These are phyloP conservation scores for Globisporangium nagaii DNA, from an alignment of 352 stramenopile species.

Conservation along the genomic window DNA sequence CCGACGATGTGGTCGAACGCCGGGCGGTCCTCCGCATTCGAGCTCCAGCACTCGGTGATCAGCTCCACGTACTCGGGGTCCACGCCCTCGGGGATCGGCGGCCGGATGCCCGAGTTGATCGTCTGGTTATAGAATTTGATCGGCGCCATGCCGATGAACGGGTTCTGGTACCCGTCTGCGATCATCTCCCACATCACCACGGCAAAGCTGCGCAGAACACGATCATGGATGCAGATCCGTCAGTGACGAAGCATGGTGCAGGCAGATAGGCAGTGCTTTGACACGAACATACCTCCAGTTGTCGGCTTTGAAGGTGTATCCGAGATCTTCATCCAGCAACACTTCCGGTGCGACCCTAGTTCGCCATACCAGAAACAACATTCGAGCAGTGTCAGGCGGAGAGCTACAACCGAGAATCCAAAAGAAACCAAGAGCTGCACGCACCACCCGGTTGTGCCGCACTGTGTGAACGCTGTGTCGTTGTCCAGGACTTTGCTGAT, in stretches of 20 bases:
- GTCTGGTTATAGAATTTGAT: conserved; percentile 91
- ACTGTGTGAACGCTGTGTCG: conserved; percentile 83
- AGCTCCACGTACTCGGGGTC: conserved; percentile 71
- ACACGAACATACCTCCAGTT: conserved; percentile 67
- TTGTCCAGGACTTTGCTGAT: conserved; percentile 87
- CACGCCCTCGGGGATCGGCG: conserved; percentile 57
- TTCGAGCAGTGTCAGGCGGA: not conserved
- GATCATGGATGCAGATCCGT: not conserved
- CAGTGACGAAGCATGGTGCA: not conserved
- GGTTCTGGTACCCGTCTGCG: conserved; percentile 69
- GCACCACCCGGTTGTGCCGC: conserved; percentile 82
- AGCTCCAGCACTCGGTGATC: conserved; percentile 83
- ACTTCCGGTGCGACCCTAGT: conserved; percentile 84
- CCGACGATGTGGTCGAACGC: conserved; percentile 75
- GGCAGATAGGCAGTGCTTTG: not conserved
- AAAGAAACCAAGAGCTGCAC: conserved; percentile 1
- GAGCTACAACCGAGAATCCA: not conserved
- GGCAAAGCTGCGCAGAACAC: conserved; percentile 52
- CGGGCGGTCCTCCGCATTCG: conserved; percentile 61
- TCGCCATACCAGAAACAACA: not conserved
- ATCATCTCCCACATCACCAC: conserved; percentile 91
- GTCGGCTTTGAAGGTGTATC: conserved; percentile 87
- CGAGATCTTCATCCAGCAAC: conserved; percentile 81
- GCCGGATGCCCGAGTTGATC: conserved; percentile 68
- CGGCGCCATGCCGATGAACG: conserved; percentile 86